phyloP scores from a whole-genome alignment of 192 early-diverging fungal species.

The Funneliformis geosporum region DNA sequence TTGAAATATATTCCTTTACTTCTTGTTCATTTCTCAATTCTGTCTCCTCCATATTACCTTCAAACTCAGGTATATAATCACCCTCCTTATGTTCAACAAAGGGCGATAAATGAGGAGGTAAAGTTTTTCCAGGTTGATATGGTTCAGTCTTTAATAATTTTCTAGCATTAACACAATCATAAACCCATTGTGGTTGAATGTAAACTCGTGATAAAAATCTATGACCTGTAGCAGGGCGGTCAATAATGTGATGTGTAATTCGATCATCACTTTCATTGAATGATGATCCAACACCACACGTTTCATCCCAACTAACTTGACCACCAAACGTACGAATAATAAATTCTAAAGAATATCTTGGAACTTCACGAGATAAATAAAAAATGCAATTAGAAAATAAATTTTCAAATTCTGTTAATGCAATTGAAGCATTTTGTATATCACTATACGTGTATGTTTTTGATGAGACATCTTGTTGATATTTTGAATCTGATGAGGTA shows the following conservation, averaged over 20 bases:
- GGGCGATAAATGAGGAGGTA: slow-evolving; percentile 93
- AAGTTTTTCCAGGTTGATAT: slow-evolving; percentile 78
- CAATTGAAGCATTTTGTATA: slow-evolving; percentile 53
- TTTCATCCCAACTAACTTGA: slow-evolving; percentile 83
- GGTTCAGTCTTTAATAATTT: slow-evolving; percentile 61
- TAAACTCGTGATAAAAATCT: slow-evolving; percentile 71
- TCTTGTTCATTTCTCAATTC: slow-evolving; percentile 63
- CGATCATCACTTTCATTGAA: slow-evolving; percentile 75
- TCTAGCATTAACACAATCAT: slow-evolving; percentile 88
- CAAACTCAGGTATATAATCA: slow-evolving; percentile 83
- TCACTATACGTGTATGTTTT: slow-evolving; percentile 51
- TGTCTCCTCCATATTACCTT: slow-evolving; percentile 62
- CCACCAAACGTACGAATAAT: slow-evolving; percentile 89
- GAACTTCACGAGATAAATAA: slow-evolving; percentile 92
- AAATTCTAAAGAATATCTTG: slow-evolving; percentile 90
- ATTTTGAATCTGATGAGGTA: slow-evolving; percentile 35
- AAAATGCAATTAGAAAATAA: slow-evolving; percentile 71
- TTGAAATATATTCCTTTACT: slow-evolving; percentile 43
- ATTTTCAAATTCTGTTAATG: slow-evolving; percentile 46
- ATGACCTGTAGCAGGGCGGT: slow-evolving; percentile 74
- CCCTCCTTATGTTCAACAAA: slow-evolving; percentile 85
- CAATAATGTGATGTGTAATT: slow-evolving; percentile 88
- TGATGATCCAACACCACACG: slow-evolving; percentile 77
- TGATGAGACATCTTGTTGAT: slow-evolving; percentile 41
- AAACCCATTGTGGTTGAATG: slow-evolving; percentile 98